Evolutionary conservation across 2,329 filamentous ascomycete genomes (phyloP).

Genomic region (Zymoseptoria ardabiliae): DNA sequence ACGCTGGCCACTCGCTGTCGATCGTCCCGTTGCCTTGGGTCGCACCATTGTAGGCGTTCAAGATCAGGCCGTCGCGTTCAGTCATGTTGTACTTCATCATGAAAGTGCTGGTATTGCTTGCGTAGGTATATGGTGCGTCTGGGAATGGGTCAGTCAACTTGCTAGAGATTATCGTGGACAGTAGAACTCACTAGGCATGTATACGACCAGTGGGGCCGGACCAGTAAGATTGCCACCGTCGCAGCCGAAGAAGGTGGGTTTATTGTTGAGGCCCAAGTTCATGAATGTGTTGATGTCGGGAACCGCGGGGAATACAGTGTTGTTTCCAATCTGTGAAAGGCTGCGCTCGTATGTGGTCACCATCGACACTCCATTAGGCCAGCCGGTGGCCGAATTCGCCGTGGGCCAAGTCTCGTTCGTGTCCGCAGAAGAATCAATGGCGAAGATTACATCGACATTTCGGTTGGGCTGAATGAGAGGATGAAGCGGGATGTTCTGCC

Average conservation of each 20-base stretch:
- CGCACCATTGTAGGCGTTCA: constrained; percentile 77
- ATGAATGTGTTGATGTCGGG: constrained; percentile 72
- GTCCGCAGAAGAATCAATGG: constrained; percentile 71
- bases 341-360: constrained; percentile 67
- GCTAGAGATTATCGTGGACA: constrained; percentile 42
- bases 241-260: constrained; percentile 71
- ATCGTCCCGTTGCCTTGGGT: constrained; percentile 76
- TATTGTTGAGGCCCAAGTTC: constrained; percentile 65
- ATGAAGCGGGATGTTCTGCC: constrained; percentile 72
- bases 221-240: constrained; percentile 56
- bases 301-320: constrained; percentile 63
- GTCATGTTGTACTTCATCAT: constrained; percentile 54
- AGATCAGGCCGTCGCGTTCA: constrained; percentile 71
- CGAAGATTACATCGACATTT: constrained; percentile 71
- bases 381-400: constrained; percentile 41
- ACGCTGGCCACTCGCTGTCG: constrained; percentile 69
- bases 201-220: constrained; percentile 66
- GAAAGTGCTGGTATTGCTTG: constrained; percentile 76
- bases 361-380: constrained; percentile 71
- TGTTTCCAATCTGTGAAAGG: constrained; percentile 52
- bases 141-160: constrained; percentile 2
- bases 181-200: constrained; percentile 60
- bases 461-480: constrained; percentile 69
- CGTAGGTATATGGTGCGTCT: constrained; percentile 52
- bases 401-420: constrained; percentile 38